These are phyloP conservation scores for Cladobotryum protrusum DNA, from an alignment of 2,329 filamentous ascomycete species.

Conservation along the genomic window DNA sequence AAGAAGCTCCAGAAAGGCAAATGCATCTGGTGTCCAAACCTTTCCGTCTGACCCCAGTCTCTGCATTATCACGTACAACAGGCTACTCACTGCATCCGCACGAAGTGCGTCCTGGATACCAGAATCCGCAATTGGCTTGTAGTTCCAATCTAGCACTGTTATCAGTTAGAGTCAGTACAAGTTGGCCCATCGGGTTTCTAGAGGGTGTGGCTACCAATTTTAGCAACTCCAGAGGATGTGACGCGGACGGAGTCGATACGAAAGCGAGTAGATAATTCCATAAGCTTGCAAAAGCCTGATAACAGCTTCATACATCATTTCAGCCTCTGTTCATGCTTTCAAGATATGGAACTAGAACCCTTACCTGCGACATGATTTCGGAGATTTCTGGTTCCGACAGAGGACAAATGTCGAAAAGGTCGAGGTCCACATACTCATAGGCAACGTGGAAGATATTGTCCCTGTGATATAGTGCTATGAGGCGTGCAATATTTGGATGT, in stretches of 20 bases:
- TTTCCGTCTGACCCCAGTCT: too few relatives aligned
- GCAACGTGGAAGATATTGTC: background rate
- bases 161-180: too few relatives aligned
- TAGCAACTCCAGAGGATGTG: background rate
- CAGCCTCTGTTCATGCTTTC: background rate
- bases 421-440: conserved; percentile 2
- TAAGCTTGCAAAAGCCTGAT: background rate
- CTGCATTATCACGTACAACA: too few relatives aligned
- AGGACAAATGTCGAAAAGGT: background rate
- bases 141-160: too few relatives aligned
- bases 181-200: too few relatives aligned
- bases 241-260: background rate
- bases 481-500: background rate
- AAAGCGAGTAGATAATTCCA: background rate
- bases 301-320: background rate
- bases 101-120: too few relatives aligned
- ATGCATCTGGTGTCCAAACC: too few relatives aligned
- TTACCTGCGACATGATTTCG: conserved; percentile 3
- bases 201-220: background rate
- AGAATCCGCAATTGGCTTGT: too few relatives aligned
- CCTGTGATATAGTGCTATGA: background rate
- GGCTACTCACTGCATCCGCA: too few relatives aligned
- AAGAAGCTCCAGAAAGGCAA: too few relatives aligned
- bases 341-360: background rate
- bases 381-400: conserved; percentile 1